These are phyloP conservation scores for Tolypocladium tropicale DNA, from an alignment of 2,329 filamentous ascomycete species.

Conservation along the genomic window DNA sequence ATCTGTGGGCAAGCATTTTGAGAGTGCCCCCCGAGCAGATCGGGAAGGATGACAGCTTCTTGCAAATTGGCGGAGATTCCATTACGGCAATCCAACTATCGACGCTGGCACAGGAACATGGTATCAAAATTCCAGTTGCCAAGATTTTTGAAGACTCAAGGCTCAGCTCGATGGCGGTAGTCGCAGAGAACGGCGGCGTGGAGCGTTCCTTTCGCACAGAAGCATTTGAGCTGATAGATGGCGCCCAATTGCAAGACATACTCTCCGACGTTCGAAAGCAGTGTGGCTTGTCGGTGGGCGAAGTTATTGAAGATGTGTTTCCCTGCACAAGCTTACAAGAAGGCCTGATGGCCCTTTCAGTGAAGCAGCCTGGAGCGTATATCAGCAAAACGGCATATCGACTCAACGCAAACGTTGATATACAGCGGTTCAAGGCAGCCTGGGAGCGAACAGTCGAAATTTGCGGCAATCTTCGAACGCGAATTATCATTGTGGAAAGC, in stretches of 20 bases:
- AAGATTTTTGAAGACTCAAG: neutral
- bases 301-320: neutral
- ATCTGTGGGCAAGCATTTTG: slow-evolving; percentile 34
- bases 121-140: neutral
- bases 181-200: neutral
- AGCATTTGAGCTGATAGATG: neutral
- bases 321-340: neutral
- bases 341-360: neutral
- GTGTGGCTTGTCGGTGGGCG: neutral
- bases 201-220: neutral
- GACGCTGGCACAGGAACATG: neutral
- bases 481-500: neutral
- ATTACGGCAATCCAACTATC: slow-evolving; percentile 7
- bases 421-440: neutral
- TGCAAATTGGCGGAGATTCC: slow-evolving; percentile 36
- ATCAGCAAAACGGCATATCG: neutral
- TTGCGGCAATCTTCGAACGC: neutral
- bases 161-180: neutral
- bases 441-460: neutral
- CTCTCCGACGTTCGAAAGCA: neutral
- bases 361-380: neutral
- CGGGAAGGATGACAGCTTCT: slow-evolving; percentile 4
- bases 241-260: neutral
- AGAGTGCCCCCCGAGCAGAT: slow-evolving; percentile 20
- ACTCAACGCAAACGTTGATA: neutral